Evolutionary conservation across 2,329 filamentous ascomycete genomes (phyloP), one percentile per base, ranked within the genome.

Genomic region (Thielaviopsis musarum): DNA sequence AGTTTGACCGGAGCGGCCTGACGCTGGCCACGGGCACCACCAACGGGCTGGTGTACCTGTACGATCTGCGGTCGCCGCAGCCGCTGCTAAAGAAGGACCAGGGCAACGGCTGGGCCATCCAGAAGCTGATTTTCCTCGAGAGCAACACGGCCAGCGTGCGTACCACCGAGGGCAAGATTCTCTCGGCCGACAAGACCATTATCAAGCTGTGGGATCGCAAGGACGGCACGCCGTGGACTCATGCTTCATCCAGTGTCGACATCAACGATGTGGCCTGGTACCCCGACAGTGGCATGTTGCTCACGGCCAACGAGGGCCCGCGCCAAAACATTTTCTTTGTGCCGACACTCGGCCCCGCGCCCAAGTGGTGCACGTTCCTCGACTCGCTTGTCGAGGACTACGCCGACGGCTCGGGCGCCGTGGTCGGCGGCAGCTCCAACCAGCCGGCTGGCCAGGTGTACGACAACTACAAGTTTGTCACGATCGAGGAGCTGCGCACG

Each of bases 401-500:
- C 89, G 91, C 91, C 9, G 91, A 97, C 69, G 61, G 58, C 30
- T 56, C 49, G 26, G 61, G 61, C 17, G 61, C 61, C n/a, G 58
- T 62, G 22, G 56, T 30, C n/a, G 61, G 61, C 30, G 61, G 61
- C 22, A 58, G 59, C 55, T 59, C 58, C 10, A 60, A 60, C 55
- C 82, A 85, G 68, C 76, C 78, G 30, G 78, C 76, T 62, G 85
- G 85, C 30, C 85, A 93, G 66, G 88, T 93, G 10, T 98, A 98
- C 75, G 93, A 98, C 73, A 97, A 98, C 72, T 97, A 91, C 81
- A 98, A 97, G 73, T 98, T 98, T 80, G 77, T 98, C 68, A 95
- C 91, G 1, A 71, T 89, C 62, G 83, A 88, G 52, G 91, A 98
- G 70, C 77, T 98, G 58, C 87, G 87, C 66, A 82, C 85, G 41